Conservation (phyloP, 495 filamentous ascomycete genomes). For the Penicillium coffeae region DNA sequence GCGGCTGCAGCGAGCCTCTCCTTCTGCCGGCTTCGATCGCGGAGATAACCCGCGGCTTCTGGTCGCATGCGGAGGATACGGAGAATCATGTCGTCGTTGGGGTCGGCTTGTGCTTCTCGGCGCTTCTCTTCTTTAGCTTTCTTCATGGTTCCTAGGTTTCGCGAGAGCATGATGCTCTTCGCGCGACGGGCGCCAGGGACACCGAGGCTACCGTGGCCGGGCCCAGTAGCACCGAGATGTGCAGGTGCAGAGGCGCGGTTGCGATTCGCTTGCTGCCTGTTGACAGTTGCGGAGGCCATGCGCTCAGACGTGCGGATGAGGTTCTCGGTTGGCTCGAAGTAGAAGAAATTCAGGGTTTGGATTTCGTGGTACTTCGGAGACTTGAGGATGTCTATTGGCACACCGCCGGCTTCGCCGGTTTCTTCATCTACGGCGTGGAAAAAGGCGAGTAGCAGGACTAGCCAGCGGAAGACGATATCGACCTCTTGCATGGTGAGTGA, state of each 20-base stretch:
- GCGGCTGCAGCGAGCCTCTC: constrained; percentile 86
- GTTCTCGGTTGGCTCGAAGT: constrained; percentile 88
- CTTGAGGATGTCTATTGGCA: constrained; percentile 86
- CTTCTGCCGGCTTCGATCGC: constrained; percentile 87
- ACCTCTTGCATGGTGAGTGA: constrained; percentile 85
- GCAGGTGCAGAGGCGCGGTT: constrained; percentile 74
- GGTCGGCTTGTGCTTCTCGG: constrained; percentile 91
- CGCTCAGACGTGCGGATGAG: constrained; percentile 89
- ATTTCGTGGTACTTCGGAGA: constrained; percentile 98
- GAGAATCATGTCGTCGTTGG: constrained; percentile 97
- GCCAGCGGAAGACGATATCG: constrained; percentile 93
- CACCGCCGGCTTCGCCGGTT: constrained; percentile 79
- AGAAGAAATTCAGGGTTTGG: constrained; percentile 94
- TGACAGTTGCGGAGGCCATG: constrained; percentile 87
- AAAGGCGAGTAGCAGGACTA: constrained; percentile 87
- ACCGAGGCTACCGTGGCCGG: constrained; percentile 65
- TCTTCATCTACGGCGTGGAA: constrained; percentile 90
- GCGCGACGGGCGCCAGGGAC: constrained; percentile 66
- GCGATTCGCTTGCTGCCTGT: constrained; percentile 62
- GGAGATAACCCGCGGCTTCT: constrained; percentile 86
- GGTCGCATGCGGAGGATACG: constrained; percentile 94
- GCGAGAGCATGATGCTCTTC: constrained; percentile 92
- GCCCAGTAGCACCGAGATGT: constrained; percentile 52
- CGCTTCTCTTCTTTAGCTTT: constrained; percentile 94
- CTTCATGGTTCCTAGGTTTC: constrained; percentile 93